phyloP scores from a whole-genome alignment of 768 basidiomycete species.

The Lactarius indigo region DNA sequence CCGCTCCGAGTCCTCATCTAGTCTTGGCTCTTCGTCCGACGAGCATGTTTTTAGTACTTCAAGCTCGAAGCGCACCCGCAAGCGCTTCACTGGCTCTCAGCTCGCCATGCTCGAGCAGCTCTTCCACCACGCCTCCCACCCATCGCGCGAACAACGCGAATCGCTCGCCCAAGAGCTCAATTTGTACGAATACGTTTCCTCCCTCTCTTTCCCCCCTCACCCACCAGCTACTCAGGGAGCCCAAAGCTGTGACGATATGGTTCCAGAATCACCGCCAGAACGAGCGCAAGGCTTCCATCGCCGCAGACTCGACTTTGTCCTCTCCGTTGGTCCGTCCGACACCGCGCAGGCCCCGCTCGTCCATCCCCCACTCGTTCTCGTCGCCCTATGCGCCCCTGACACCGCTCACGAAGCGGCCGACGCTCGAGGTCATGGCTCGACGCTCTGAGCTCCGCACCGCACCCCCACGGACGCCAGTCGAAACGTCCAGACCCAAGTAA shows the following conservation, averaged over 20 bases:
- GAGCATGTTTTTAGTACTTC: constrained; percentile 6
- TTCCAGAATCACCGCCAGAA: constrained; percentile 37
- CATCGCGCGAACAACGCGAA: constrained; percentile 26
- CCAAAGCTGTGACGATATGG: constrained; percentile 35
- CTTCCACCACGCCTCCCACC: constrained; percentile 23
- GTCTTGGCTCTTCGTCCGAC: constrained; percentile 21
- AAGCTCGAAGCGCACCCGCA: constrained; percentile 22
- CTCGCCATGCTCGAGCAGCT: constrained; percentile 25
- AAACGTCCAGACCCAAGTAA: constrained; percentile 23
- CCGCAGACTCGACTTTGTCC: neutral
- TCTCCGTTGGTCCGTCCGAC: constrained; percentile 4
- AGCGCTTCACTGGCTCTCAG: constrained; percentile 25
- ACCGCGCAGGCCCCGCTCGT: constrained; percentile 5
- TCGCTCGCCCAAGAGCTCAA: constrained; percentile 21
- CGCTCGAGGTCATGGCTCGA: constrained; percentile 35
- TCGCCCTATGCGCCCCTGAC: constrained; percentile 23
- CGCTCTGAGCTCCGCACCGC: constrained; percentile 32
- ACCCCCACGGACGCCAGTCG: constrained; percentile 27
- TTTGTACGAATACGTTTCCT: constrained; percentile 8
- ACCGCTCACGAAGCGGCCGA: constrained; percentile 26
- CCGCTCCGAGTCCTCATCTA: constrained; percentile 22
- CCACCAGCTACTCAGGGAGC: constrained; percentile 24
- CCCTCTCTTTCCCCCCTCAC: neutral
- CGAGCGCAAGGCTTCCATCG: constrained; percentile 22
- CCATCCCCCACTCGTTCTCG: constrained; percentile 6